Evolutionary conservation across 2,329 filamentous ascomycete genomes (phyloP).

Genomic region (Pseudofabraea citricarpa): DNA sequence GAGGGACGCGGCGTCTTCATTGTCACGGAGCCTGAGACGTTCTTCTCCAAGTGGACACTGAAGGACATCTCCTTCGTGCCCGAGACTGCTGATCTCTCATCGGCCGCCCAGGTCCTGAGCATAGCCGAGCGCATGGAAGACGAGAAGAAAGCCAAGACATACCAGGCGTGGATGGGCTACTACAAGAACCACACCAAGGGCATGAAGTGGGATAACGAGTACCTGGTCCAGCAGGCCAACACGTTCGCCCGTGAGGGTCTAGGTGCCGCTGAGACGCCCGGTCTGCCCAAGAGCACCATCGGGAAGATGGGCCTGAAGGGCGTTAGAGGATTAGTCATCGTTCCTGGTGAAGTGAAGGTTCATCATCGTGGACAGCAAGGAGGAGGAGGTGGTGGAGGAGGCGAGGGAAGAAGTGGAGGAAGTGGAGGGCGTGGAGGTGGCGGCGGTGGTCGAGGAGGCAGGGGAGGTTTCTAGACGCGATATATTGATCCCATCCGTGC

Average conservation of each 20-base stretch:
- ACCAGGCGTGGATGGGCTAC: slow-evolving; percentile 52
- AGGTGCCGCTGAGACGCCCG: slow-evolving; percentile 40
- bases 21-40: slow-evolving; percentile 49
- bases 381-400: slow-evolving; percentile 17
- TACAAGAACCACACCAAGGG: slow-evolving; percentile 46
- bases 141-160: slow-evolving; percentile 40
- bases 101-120: slow-evolving; percentile 30
- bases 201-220: slow-evolving; percentile 27
- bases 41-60: slow-evolving; percentile 45
- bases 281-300: slow-evolving; percentile 41
- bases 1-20: slow-evolving; percentile 68
- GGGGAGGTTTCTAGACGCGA: slow-evolving; percentile 6
- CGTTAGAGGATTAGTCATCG: slow-evolving; percentile 41
- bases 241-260: slow-evolving; percentile 43
- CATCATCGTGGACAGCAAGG: slow-evolving; percentile 17
- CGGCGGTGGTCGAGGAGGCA: slow-evolving; percentile 15
- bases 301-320: slow-evolving; percentile 55
- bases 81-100: slow-evolving; percentile 40
- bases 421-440: slow-evolving; percentile 14
- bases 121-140: slow-evolving; percentile 41
- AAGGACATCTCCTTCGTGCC: slow-evolving; percentile 49
- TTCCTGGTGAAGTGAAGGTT: slow-evolving; percentile 35
- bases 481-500: too few relatives aligned
- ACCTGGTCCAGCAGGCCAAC: slow-evolving; percentile 47
- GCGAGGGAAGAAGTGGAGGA: slow-evolving; percentile 10